phyloP scores from a whole-genome alignment of 2,329 filamentous ascomycete species.

The Bipolaris victoriae region DNA sequence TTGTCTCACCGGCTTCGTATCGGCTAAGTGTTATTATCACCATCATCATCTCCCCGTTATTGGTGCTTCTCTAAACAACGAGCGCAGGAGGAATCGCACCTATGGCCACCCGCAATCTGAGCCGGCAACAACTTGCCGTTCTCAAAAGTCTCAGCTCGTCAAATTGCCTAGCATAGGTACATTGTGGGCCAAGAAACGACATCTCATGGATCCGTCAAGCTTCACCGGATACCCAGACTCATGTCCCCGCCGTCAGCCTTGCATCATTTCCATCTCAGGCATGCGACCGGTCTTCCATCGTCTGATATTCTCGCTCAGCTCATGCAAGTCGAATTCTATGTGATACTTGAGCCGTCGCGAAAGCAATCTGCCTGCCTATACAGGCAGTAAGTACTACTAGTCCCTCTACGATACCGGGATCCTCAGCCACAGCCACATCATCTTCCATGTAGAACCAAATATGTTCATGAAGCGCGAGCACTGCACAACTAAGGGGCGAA shows the following conservation, averaged over 20 bases:
- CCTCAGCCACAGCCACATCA: background rate
- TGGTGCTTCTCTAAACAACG: background rate
- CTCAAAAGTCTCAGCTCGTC: background rate
- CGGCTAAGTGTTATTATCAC: background rate
- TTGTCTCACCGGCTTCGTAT: background rate
- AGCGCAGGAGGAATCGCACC: background rate
- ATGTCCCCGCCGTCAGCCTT: background rate
- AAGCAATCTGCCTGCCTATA: background rate
- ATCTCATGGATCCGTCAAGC: background rate
- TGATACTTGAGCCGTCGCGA: constrained; percentile 10
- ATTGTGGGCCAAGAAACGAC: background rate
- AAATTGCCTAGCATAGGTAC: background rate
- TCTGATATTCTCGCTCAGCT: background rate
- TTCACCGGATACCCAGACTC: background rate
- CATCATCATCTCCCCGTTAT: background rate
- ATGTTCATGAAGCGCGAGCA: background rate
- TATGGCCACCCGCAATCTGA: background rate
- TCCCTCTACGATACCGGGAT: background rate
- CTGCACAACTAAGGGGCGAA: background rate
- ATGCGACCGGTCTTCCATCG: background rate
- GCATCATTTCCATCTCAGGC: background rate
- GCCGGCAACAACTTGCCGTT: background rate
- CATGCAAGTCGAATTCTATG: background rate
- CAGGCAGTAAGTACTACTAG: background rate
- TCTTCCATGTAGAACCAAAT: background rate